phyloP scores from a whole-genome alignment of 129 eudicot species.

The Cynara cardunculus region DNA sequence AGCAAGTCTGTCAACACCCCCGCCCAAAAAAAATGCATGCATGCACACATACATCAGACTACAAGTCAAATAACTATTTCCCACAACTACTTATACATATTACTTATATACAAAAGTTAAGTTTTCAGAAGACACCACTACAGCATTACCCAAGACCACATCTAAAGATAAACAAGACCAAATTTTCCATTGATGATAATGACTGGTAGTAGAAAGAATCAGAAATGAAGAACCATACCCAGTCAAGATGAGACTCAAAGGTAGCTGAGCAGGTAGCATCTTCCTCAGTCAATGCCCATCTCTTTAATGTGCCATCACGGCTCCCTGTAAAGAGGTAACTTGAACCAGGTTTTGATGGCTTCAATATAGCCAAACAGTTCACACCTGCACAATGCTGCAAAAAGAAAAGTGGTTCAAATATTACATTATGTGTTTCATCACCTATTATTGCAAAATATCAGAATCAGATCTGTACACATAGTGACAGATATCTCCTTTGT shows the following conservation, averaged over 20 bases:
- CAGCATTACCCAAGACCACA: neutral
- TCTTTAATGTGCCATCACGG: slow-evolving; percentile 94
- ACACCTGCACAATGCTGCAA: slow-evolving; percentile 93
- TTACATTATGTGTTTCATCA: neutral
- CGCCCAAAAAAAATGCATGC: neutral
- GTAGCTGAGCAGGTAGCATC: slow-evolving; percentile 81
- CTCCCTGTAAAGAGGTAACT: slow-evolving; percentile 84
- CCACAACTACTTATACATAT: neutral
- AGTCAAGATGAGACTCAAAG: slow-evolving; percentile 96
- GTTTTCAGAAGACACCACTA: neutral
- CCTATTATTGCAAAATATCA: neutral
- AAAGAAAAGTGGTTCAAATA: neutral
- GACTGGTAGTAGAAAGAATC: slow-evolving; percentile 1
- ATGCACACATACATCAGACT: neutral
- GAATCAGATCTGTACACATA: neutral
- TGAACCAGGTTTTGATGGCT: slow-evolving; percentile 50
- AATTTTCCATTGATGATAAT: neutral
- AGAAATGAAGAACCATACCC: slow-evolving; percentile 51
- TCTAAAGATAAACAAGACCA: slow-evolving; percentile 1
- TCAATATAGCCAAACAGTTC: slow-evolving; percentile 82
- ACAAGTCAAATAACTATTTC: neutral
- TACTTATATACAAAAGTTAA: neutral
- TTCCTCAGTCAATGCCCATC: slow-evolving; percentile 80
- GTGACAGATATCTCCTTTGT: neutral
- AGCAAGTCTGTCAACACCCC: neutral